Evolutionary conservation across 805 yeast genomes (phyloP).

Genomic region (Ogataea thermomethanolica): DNA sequence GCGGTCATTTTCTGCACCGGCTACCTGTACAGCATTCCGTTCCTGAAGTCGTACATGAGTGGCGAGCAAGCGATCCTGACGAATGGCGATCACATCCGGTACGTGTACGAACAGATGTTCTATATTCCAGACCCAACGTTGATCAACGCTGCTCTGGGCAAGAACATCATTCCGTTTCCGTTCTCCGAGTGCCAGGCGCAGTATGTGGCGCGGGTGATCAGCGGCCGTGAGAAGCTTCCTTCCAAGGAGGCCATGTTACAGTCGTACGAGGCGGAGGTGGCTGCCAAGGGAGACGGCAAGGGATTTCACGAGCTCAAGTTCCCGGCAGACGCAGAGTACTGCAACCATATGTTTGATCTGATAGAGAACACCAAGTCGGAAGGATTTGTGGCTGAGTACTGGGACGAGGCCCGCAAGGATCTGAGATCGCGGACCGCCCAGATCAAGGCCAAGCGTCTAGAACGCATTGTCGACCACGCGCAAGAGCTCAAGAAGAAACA

Average conservation of each 20-base stretch:
- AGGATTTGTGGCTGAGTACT: constrained; percentile 32
- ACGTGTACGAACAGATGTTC: constrained; percentile 44
- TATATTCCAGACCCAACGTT: constrained; percentile 45
- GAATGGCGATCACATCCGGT: constrained; percentile 37
- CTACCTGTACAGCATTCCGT: constrained; percentile 64
- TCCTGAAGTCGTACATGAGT: constrained; percentile 38
- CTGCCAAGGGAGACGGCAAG: constrained; percentile 44
- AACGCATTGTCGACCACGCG: constrained; percentile 29
- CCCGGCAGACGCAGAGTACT: constrained; percentile 60
- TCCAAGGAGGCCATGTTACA: constrained; percentile 34
- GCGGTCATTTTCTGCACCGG: constrained; percentile 71
- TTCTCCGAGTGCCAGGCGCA: constrained; percentile 48
- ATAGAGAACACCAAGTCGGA: constrained; percentile 34
- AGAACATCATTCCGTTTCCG: constrained; percentile 49
- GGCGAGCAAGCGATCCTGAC: constrained; percentile 27
- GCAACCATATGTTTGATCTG: constrained; percentile 41
- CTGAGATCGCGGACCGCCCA: constrained; percentile 26
- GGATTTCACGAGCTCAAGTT: constrained; percentile 49
- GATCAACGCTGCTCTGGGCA: constrained; percentile 40
- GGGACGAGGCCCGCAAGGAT: constrained; percentile 28
- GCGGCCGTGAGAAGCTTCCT: constrained; percentile 44
- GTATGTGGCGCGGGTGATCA: constrained; percentile 38
- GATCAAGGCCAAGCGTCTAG: constrained; percentile 29
- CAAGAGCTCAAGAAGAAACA: constrained; percentile 22
- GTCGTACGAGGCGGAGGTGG: constrained; percentile 34